Base-by-base conservation (phyloP, 1,284 basidiomycete genomes). In the Moesziomyces globuligerus region DNA sequence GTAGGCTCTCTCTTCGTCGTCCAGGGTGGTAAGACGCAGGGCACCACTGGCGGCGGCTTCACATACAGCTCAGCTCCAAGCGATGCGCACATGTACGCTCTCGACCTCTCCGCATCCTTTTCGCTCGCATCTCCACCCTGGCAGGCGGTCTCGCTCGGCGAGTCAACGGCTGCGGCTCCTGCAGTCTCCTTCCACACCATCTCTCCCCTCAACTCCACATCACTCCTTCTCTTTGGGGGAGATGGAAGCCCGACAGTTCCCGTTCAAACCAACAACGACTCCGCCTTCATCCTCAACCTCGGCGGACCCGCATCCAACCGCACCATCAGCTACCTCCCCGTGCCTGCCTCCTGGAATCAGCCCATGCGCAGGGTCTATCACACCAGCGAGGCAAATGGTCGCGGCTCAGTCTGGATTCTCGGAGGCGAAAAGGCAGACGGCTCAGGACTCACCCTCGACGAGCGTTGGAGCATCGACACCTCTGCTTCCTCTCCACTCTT, bases 21-120 rank as follows among this genome's bases (percentile, higher is more conserved):
- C 6, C 76, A 79, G 40, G 78, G 78, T 15, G 78, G 78, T 40
- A 78, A 79, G 47, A 78, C 75, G 3, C 68, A 74, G 29, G 76
- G 72, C 23, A 58, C 54, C 24, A 53, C 53, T 1, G 75, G 75
- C 26, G 68, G 67, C 15, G 74, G 72, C 13, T 78, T 64, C 48
- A 76, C 78, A 2, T 79, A 74, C 55, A 64, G 29, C 40, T 76
- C 74, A 4, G 78, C 69, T 3, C 76, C 74, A 3, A 68, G 51
- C 48, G 59, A 72, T 42, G 54, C 48, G 13, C 68, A 75, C 21
- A 68, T 78, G 48, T 68, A 72, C 42, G 29, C 56, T 2, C 66
- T 79, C 45, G 72, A 79, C 44, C 55, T 79, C 18, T 66, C 69
- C 1, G 28, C 51, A 1, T 18, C 49, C 38, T 79, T 76, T 15